Evolutionary conservation across 768 basidiomycete genomes (phyloP).

Genomic region (Glaciozyma antarctica): DNA sequence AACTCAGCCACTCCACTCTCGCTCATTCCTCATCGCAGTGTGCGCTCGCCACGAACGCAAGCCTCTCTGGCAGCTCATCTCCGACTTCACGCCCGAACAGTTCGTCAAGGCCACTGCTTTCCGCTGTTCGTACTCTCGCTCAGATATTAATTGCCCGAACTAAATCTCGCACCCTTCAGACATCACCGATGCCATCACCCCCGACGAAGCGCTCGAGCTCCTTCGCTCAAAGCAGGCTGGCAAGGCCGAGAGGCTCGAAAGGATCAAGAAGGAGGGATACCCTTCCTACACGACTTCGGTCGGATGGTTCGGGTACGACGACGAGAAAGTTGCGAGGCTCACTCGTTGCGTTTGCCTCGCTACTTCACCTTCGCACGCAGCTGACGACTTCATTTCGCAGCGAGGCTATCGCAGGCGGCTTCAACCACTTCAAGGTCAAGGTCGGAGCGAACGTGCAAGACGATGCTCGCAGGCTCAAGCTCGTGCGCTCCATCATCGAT

Average conservation of each 20-base stretch:
- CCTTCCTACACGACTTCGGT: conserved; percentile 34
- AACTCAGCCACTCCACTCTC: not conserved
- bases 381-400: not conserved
- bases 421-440: conserved; percentile 99
- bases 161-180: conserved; percentile 49
- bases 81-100: conserved; percentile 62
- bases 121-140: not conserved
- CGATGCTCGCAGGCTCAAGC: conserved; percentile 73
- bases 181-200: conserved; percentile 86
- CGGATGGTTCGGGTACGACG: conserved; percentile 56
- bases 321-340: conserved; percentile 79
- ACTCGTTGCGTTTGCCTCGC: conserved; percentile 44
- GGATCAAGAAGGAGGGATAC: conserved; percentile 45
- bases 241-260: conserved; percentile 68
- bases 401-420: conserved; percentile 37
- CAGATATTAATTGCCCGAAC: conserved; percentile 47
- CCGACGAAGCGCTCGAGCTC: conserved; percentile 75
- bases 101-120: conserved; percentile 29
- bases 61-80: conserved; percentile 87
- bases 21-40: conserved; percentile 24
- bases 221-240: conserved; percentile 64
- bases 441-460: conserved; percentile 74
- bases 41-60: conserved; percentile 68
- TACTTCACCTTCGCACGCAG: not conserved
- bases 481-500: conserved; percentile 92